Conservation (phyloP, 441 rosid species). For the Pelargonium australe region DNA sequence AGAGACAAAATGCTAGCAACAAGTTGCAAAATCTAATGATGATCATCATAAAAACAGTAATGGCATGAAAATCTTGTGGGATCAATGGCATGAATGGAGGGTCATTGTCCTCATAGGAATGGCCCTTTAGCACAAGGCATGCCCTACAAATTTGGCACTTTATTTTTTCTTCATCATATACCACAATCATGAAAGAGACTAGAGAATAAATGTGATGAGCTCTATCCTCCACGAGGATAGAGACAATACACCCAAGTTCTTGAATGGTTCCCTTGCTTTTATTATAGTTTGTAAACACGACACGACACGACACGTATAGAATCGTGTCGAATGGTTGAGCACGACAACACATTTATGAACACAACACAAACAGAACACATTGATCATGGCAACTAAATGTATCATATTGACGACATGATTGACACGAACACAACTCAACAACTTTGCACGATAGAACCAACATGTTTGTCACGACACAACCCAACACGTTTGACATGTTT, state of each 20-base stretch:
- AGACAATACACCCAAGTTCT: slow-evolving; percentile 16
- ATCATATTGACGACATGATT: no score
- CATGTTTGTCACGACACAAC: neutral
- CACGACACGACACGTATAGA: no score
- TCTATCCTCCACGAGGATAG: slow-evolving; percentile 15
- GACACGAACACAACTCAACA: no score
- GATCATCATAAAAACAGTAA: neutral
- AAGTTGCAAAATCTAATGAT: neutral
- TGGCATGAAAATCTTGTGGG: neutral
- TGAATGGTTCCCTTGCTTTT: no score
- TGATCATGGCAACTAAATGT: no score
- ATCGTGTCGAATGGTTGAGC: no score
- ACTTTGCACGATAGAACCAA: no score
- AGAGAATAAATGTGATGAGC: slow-evolving; percentile 6
- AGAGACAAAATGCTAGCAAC: neutral
- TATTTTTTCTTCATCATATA: slow-evolving; percentile 7
- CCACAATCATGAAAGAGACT: slow-evolving; percentile 17
- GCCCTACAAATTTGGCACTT: neutral
- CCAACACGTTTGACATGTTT: no score
- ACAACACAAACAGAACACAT: no score
- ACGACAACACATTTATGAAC: no score
- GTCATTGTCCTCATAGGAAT: neutral
- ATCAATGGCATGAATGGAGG: slow-evolving; percentile 1
- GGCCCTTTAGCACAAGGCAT: neutral
- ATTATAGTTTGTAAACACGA: neutral